Conservation (phyloP, 2,329 filamentous ascomycete genomes). For the Acrodontium crateriforme region DNA sequence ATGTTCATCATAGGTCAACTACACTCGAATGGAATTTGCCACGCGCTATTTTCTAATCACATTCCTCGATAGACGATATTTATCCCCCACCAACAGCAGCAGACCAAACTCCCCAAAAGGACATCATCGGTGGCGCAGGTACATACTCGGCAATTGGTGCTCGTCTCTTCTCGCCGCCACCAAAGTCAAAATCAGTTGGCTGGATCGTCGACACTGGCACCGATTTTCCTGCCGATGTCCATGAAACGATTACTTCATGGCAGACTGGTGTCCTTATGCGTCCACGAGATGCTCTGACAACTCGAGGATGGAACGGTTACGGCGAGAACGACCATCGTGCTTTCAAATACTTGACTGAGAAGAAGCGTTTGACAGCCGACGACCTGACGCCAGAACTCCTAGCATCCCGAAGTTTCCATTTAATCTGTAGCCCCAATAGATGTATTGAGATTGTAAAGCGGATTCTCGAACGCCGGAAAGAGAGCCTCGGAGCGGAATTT, state of each 20-base stretch:
- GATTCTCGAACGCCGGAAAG: conserved; percentile 33
- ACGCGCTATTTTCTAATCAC: background rate
- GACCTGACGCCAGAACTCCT: conserved; percentile 56
- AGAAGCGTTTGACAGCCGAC: conserved; percentile 61
- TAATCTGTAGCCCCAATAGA: conserved; percentile 68
- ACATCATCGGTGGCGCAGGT: conserved; percentile 80
- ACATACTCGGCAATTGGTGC: conserved; percentile 79
- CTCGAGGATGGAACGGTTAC: conserved; percentile 87
- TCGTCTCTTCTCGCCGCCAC: conserved; percentile 70
- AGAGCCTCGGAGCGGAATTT: conserved; percentile 6
- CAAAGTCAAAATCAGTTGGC: conserved; percentile 48
- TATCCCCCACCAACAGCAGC: conserved; percentile 61
- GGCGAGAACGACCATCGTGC: conserved; percentile 38
- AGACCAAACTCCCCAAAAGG: conserved; percentile 40
- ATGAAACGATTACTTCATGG: conserved; percentile 56
- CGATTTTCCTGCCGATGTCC: conserved; percentile 64
- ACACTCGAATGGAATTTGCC: background rate
- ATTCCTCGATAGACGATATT: conserved; percentile 59
- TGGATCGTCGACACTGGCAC: conserved; percentile 86
- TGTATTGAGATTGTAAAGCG: conserved; percentile 51
- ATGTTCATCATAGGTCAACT: conserved; percentile 56
- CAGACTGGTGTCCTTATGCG: conserved; percentile 56
- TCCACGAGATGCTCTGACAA: conserved; percentile 58
- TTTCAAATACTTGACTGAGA: conserved; percentile 81
- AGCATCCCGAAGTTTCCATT: conserved; percentile 64